phyloP scores from a whole-genome alignment of 345 rosid species.

The Noccaea caerulescens region DNA sequence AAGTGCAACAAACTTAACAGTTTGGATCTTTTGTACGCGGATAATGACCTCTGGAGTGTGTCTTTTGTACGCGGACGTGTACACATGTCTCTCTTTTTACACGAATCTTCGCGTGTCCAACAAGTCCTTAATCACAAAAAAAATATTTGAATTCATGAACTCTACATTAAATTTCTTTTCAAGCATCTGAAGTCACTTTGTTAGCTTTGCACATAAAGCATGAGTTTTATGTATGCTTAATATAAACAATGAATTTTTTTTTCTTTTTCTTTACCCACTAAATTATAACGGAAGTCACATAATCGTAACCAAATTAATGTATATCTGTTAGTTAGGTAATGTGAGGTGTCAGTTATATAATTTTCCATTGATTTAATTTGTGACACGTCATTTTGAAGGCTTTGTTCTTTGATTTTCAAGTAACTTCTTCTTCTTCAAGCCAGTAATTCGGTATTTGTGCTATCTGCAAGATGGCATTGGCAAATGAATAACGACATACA shows the following conservation, averaged over 20 bases:
- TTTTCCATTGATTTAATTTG: neutral
- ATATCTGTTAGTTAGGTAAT: conserved; percentile 1
- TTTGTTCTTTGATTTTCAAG: neutral
- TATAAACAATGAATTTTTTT: neutral
- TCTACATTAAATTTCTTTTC: neutral
- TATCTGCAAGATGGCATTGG: conserved; percentile 11
- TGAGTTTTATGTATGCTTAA: neutral
- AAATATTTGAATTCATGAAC: neutral
- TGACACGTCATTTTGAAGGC: conserved; percentile 11
- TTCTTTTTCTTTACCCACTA: neutral
- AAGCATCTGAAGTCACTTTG: neutral
- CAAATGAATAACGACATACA: neutral
- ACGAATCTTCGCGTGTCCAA: conserved; percentile 9
- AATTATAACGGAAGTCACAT: neutral
- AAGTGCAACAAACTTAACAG: neutral
- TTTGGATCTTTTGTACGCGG: conserved; percentile 11
- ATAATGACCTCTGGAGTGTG: conserved; percentile 17
- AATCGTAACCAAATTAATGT: conserved; percentile 9
- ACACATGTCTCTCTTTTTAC: neutral
- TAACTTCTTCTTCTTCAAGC: neutral
- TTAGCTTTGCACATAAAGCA: neutral
- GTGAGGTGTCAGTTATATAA: neutral
- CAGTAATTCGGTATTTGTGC: conserved; percentile 11
- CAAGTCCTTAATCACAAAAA: neutral
- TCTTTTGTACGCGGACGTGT: conserved; percentile 14